Evolutionary conservation across 179 eudicot genomes (phyloP).

Genomic region (Patellifolia procumbens): DNA sequence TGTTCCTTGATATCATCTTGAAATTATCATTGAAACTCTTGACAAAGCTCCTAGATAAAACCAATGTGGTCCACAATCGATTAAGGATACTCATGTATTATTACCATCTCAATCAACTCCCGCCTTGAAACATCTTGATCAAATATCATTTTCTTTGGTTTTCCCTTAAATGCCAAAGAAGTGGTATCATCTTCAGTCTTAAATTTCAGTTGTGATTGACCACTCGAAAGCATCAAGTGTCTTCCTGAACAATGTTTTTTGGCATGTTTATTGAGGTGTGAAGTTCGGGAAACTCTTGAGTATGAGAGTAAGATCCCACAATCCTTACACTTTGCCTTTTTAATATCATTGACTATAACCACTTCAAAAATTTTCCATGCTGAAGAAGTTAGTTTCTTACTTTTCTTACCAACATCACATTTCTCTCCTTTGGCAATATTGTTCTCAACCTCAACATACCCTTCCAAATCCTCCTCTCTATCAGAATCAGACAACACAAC

Average conservation of each 20-base stretch:
- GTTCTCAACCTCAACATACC: too few species aligned
- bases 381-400: too few species aligned
- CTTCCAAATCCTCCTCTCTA: too few species aligned
- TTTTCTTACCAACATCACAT: too few species aligned
- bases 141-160: neutral
- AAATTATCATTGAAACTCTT: conserved; percentile 7
- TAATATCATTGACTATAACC: too few species aligned
- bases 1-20: conserved; percentile 24
- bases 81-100: conserved; percentile 25
- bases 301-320: neutral
- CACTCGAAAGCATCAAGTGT: neutral
- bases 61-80: conserved; percentile 21
- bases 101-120: conserved; percentile 11
- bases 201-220: neutral
- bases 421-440: too few species aligned
- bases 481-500: too few species aligned
- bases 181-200: conserved; percentile 2
- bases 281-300: neutral
- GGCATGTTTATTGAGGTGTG: neutral
- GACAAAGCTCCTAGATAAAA: conserved; percentile 18
- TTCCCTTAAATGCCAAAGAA: neutral
- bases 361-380: too few species aligned
- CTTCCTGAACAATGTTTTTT: neutral
- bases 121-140: neutral
- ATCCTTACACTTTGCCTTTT: neutral